Base-by-base conservation (phyloP, 305 asterid genomes). In the Rubia balearica region DNA sequence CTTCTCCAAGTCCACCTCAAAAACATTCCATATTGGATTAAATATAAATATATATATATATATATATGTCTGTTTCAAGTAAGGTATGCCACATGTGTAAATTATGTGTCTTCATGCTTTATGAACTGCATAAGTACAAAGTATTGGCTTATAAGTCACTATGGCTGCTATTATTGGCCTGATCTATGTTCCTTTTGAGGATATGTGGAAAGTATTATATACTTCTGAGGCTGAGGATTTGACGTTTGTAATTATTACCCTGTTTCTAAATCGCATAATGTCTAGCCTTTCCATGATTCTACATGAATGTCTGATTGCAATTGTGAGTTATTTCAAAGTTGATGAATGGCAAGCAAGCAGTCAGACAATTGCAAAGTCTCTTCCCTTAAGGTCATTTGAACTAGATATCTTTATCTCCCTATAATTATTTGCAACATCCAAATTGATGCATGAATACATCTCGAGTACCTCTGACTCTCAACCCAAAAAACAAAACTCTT, bases 241-340 rank as follows among this genome's bases (percentile, higher is more conserved):
- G 83, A 78, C 85, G 56, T 78, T 73, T 71, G 75, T 85, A 72
- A 79, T 91, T 49, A 80, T 87, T 70, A 80, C 81, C 49, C 77
- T 91, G 80, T 88, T 87, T 78, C 82, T 94, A 45, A 98, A 94
- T 73, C 96, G 97, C 61, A 84, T 81, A 84, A 83, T 91, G 70
- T 64, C 86, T 24, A 95, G 96, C 78, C 85, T 94, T n/a, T 81
- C 85, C 19, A 74, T 71, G 75, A 46, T 73, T 36, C 77, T 94
- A 82, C 71, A 74, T 24, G 89, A 88, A 75, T 84, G 88, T 79
- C 57, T 91, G 85, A 69, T 69, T 73, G 85, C 96, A 49, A 76
- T 81, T 53, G 57, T 86, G 55, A 80, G 75, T 75, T 89, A 73
- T 84, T 94, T 91, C 72, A 78, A 75, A 69, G 85, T 85, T 74